A percentile compares a stretch with the other conserved stretches of the same genome.
phyloP scores from a whole-genome alignment of 257 asterid species.

The Thymus mandschuricus region DNA sequence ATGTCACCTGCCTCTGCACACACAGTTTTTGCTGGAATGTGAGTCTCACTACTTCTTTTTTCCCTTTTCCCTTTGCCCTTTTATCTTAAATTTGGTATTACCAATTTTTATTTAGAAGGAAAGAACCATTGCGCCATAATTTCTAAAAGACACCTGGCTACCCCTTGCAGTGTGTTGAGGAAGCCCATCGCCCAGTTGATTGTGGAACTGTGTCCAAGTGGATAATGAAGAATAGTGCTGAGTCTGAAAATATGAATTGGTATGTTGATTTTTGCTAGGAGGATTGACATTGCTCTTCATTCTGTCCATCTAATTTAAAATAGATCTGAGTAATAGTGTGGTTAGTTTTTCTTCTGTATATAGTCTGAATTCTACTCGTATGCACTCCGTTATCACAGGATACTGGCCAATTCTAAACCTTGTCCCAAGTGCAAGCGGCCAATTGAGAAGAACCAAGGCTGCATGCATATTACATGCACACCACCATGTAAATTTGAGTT shows the following conservation, averaged over 20 bases:
- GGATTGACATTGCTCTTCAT: conserved; percentile 4
- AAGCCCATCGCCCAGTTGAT: conserved; percentile 64
- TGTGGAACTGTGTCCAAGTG: conserved; percentile 59
- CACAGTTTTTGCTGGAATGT: conserved; percentile 94
- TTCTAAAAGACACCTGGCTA: conserved; percentile 7
- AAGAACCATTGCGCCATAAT: not conserved
- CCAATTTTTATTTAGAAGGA: not conserved
- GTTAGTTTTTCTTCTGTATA: conserved; percentile 9
- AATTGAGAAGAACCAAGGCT: conserved; percentile 97
- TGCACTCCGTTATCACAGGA: conserved; percentile 58
- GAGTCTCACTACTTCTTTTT: conserved; percentile 38
- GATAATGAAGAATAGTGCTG: conserved; percentile 61
- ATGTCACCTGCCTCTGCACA: conserved; percentile 81
- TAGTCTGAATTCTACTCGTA: conserved; percentile 24
- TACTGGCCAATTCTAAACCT: conserved; percentile 96
- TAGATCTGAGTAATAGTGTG: conserved; percentile 18
- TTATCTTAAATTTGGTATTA: conserved; percentile 10
- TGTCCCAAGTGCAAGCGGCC: conserved; percentile 99
- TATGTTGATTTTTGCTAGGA: conserved; percentile 24
- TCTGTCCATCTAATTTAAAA: conserved; percentile 2
- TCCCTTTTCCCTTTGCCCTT: not conserved
- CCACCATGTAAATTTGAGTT: conserved; percentile 98
- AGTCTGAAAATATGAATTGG: conserved; percentile 68
- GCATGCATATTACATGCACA: conserved; percentile 99
- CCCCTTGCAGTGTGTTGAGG: conserved; percentile 53